These are phyloP conservation scores for Phytophthora hibernalis DNA, from an alignment of 352 stramenopile species.

Conservation along the genomic window DNA sequence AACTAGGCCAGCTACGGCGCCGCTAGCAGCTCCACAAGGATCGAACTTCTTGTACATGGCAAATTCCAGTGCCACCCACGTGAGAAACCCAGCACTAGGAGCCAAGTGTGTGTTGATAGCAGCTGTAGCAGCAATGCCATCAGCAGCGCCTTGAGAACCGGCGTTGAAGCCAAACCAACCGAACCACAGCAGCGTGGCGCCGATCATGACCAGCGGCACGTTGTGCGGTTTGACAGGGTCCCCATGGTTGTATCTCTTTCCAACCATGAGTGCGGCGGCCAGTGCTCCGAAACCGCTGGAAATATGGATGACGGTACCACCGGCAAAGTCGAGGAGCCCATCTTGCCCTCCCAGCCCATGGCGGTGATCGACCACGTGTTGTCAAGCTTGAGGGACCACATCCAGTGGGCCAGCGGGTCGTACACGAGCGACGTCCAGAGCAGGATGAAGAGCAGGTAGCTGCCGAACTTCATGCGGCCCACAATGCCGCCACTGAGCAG, in stretches of 20 bases:
- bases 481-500: slow-evolving; percentile 77
- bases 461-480: slow-evolving; percentile 80
- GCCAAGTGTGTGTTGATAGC: slow-evolving; percentile 76
- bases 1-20: slow-evolving; percentile 66
- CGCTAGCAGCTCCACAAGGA: slow-evolving; percentile 57
- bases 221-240: slow-evolving; percentile 76
- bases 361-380: slow-evolving; percentile 40
- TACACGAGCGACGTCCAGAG: slow-evolving; percentile 84
- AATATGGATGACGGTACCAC: slow-evolving; percentile 82
- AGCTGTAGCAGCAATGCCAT: slow-evolving; percentile 62
- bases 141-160: slow-evolving; percentile 56
- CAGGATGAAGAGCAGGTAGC: slow-evolving; percentile 71
- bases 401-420: slow-evolving; percentile 80
- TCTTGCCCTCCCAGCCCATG: slow-evolving; percentile 62
- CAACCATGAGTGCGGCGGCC: slow-evolving; percentile 63
- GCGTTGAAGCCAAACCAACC: slow-evolving; percentile 87
- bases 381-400: slow-evolving; percentile 72
- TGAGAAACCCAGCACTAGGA: slow-evolving; percentile 60
- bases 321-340: slow-evolving; percentile 78
- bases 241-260: slow-evolving; percentile 72
- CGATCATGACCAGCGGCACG: slow-evolving; percentile 80
- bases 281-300: slow-evolving; percentile 70
- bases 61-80: slow-evolving; percentile 66
- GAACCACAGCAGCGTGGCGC: slow-evolving; percentile 74
- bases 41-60: slow-evolving; percentile 59